These are phyloP conservation scores for Botryotinia calthae DNA, from an alignment of 2,329 filamentous ascomycete species.

Conservation along the genomic window DNA sequence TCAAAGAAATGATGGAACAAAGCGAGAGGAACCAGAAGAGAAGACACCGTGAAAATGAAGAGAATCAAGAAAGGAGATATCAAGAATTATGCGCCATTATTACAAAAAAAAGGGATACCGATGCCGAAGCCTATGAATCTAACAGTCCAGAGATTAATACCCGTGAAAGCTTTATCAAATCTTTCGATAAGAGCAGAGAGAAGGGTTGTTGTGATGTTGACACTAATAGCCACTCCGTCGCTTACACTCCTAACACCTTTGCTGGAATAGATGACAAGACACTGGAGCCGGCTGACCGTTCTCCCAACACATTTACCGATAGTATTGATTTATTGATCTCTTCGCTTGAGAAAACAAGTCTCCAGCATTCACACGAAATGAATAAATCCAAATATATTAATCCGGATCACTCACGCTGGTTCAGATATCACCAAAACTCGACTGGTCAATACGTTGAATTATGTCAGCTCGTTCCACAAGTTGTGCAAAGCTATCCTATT, in stretches of 20 bases:
- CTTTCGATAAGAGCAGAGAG: not conserved
- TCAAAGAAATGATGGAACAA: not conserved
- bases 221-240: not conserved
- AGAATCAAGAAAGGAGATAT: not conserved
- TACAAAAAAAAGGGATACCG: not conserved
- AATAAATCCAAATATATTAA: rapidly evolving
- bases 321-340: not conserved
- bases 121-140: rapidly evolving
- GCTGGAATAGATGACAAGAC: not conserved
- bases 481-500: not conserved
- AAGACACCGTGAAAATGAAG: not conserved
- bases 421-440: not conserved
- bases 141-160: not conserved
- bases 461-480: not conserved
- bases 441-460: not conserved
- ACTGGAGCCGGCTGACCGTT: not conserved
- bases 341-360: not conserved
- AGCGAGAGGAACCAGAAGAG: not conserved
- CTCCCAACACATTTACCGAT: not conserved
- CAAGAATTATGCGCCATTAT: not conserved
- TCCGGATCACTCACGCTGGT: not conserved
- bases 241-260: not conserved
- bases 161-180: not conserved
- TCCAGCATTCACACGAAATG: not conserved
- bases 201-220: not conserved